Evolutionary conservation across 176 grass and related monocot species (phyloP), one percentile per base, ranked within the genome.

Genomic region (Phoenix roebelenii): DNA sequence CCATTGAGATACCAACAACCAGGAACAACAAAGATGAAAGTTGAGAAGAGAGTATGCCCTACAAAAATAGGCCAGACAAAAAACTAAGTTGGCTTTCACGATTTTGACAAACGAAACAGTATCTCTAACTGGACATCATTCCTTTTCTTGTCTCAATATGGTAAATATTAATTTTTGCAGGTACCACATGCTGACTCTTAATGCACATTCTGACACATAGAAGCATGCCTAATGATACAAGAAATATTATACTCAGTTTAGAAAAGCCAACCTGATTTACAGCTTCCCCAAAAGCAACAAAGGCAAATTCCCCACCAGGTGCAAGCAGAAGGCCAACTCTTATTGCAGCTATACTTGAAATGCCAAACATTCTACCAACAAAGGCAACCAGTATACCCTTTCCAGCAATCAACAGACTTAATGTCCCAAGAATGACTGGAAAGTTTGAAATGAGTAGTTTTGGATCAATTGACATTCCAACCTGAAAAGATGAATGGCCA

Each of bases 271-370:
- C 93, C 93, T 98, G 93, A 67, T 98, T 98, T 53, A 98, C 93
- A 19, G 93, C 87, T 49, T 98, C 93, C 48, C 93, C 93, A 65
- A 98, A 98, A 60, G 93, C 93, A 77, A 98, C 93, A 85, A 98
- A 98, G 80, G 93, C 93, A 73, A 98, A 98, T 71, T 98, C 93
- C 64, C 93, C 93, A 52, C 93, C 93, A 80, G 93, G 93, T 56
- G 93, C 93, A 70, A 98, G 93, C 67, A 98, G 58, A 76, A 98
- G 88, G 55, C 87, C 93, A 17, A 87, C 88, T 55, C 93, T 78
- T 57, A 88, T 58, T 4, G 93, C 87, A 44, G 93, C 79, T 83
- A 98, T 98, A 66, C 79, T 77, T 22, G 93, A 92, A 78, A 98
- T 70, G 52, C 93, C 93, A 80, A 98, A 98, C 28, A 92, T 58